Conservation (phyloP, 352 stramenopile species). For the Globisporangium barbulae region DNA sequence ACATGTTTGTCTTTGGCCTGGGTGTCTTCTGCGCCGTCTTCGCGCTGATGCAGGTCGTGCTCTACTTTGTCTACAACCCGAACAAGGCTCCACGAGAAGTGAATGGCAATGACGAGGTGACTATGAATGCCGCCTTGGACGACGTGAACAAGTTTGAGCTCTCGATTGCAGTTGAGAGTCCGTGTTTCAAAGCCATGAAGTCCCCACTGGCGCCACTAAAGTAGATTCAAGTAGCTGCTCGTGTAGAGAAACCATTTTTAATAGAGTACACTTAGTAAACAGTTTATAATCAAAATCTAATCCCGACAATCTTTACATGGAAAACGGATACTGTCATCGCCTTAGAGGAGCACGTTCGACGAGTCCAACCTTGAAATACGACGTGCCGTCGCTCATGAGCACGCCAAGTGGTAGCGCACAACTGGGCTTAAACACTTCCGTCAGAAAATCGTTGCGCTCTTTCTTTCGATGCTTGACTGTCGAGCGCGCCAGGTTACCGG, state of each 20-base stretch:
- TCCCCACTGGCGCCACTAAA: slow-evolving; percentile 7
- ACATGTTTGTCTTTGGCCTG: slow-evolving; percentile 18
- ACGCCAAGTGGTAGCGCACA: not conserved
- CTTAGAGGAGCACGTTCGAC: not conserved
- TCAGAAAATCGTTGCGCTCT: not conserved
- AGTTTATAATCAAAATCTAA: not conserved
- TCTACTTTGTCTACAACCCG: slow-evolving; percentile 14
- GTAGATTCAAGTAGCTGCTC: no score
- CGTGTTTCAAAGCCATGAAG: slow-evolving; percentile 7
- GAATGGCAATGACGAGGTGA: not conserved
- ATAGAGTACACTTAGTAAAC: not conserved
- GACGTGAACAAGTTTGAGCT: slow-evolving; percentile 7
- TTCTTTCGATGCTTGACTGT: not conserved
- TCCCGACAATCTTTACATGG: no score
- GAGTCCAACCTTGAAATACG: not conserved
- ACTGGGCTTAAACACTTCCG: not conserved
- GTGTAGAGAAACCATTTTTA: no score
- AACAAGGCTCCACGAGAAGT: not conserved
- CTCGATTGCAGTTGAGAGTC: slow-evolving; percentile 2
- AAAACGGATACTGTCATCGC: not conserved
- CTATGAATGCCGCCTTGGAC: not conserved
- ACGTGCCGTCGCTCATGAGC: not conserved
- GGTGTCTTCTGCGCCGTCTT: slow-evolving; percentile 15
- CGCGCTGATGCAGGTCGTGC: slow-evolving; percentile 10
- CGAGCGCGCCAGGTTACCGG: not conserved